These are phyloP conservation scores for Beauveria brongniartii DNA, from an alignment of 2,329 filamentous ascomycete species.

Conservation along the genomic window DNA sequence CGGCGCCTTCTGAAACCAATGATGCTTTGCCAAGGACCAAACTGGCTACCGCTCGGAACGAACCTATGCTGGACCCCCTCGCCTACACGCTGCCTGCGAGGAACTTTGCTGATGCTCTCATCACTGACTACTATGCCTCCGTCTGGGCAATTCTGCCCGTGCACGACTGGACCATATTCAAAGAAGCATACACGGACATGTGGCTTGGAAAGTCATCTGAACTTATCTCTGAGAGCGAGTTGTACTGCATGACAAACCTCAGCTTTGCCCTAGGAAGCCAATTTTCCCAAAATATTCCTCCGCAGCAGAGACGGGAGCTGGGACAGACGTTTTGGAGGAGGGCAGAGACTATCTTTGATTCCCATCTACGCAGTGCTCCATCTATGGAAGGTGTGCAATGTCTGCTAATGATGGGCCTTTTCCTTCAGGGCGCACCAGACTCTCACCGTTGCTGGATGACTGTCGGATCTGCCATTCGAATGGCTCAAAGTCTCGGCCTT, in stretches of 20 bases:
- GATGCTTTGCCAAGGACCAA: not conserved
- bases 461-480: not conserved
- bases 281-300: not conserved
- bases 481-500: not conserved
- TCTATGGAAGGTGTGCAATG: not conserved
- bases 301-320: not conserved
- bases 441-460: not conserved
- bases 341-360: not conserved
- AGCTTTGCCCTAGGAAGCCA: constrained; percentile 12
- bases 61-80: not conserved
- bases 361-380: not conserved
- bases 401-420: not conserved
- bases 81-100: constrained; percentile 1
- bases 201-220: not conserved
- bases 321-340: constrained; percentile 7
- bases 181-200: not conserved
- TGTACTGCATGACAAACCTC: constrained; percentile 9
- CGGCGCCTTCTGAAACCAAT: not conserved
- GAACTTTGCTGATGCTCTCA: not conserved
- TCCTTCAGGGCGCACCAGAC: not conserved
- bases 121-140: not conserved
- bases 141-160: constrained; percentile 4
- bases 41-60: not conserved
- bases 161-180: constrained; percentile 3
- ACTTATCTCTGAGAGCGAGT: not conserved